Conservation (phyloP, 495 filamentous ascomycete genomes). For the Aspergillus funiculosus region DNA sequence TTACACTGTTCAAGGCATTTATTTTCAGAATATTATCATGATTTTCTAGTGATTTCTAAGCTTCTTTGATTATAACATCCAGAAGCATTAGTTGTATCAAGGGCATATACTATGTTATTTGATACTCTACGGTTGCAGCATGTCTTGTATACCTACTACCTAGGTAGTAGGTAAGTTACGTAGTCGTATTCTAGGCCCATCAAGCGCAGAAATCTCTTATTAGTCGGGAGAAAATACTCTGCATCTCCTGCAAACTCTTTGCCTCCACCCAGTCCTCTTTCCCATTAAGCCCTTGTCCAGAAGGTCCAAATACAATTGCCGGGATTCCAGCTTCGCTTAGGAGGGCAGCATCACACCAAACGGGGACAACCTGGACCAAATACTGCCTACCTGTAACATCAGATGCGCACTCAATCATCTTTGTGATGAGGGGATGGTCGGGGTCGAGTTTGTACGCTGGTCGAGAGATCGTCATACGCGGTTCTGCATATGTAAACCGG, state of each 20-base stretch:
- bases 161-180: no score
- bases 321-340: slow-evolving; percentile 35
- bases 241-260: slow-evolving; percentile 26
- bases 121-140: not conserved
- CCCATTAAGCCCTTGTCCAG: slow-evolving; percentile 37
- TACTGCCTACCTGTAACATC: slow-evolving; percentile 16
- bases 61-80: no score
- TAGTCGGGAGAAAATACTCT: slow-evolving; percentile 22
- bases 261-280: slow-evolving; percentile 45
- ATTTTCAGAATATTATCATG: no score
- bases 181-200: no score
- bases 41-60: no score
- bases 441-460: slow-evolving; percentile 29
- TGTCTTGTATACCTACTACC: not conserved
- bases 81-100: no score
- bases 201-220: slow-evolving; percentile 28
- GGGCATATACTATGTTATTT: no score
- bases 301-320: slow-evolving; percentile 38
- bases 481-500: slow-evolving; percentile 25
- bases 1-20: no score
- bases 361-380: slow-evolving; percentile 21
- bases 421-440: slow-evolving; percentile 32
- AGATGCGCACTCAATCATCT: slow-evolving; percentile 19
- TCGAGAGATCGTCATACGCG: slow-evolving; percentile 30
- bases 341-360: slow-evolving; percentile 44